Conservation (phyloP, 805 yeast species). For the Saitoella complicata region DNA sequence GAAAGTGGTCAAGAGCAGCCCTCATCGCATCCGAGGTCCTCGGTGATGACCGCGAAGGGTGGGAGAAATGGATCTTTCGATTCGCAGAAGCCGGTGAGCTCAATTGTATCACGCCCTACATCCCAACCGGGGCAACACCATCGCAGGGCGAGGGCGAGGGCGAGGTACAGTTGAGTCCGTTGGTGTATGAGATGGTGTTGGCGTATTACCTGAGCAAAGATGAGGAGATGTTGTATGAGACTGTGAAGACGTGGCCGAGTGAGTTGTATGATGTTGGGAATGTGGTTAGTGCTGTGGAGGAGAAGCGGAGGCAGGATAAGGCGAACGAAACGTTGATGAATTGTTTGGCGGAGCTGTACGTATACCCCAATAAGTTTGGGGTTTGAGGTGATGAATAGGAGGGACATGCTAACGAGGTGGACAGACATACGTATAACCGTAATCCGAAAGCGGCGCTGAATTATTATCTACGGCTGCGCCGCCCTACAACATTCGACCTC, state of each 20-base stretch:
- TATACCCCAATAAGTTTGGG: conserved; percentile 31
- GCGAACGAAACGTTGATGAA: conserved; percentile 9
- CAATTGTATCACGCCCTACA: conserved; percentile 29
- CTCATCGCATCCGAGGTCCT: conserved; percentile 31
- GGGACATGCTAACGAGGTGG: no score
- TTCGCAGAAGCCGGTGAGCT: conserved; percentile 35
- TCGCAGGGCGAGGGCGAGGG: no score
- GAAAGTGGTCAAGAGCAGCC: conserved; percentile 43
- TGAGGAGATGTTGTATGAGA: conserved; percentile 25
- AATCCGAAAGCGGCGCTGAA: conserved; percentile 42
- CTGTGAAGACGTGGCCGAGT: conserved; percentile 42
- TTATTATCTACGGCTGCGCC: conserved; percentile 43
- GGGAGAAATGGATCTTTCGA: conserved; percentile 49
- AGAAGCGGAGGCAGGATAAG: conserved; percentile 22
- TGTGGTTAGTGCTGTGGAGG: conserved; percentile 34
- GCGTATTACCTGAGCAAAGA: conserved; percentile 28
- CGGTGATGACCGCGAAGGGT: conserved; percentile 24
- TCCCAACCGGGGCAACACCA: conserved; percentile 37
- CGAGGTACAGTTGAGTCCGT: conserved; percentile 18
- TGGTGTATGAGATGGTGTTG: conserved; percentile 33
- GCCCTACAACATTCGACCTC: conserved; percentile 38
- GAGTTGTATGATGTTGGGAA: conserved; percentile 32
- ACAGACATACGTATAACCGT: no score
- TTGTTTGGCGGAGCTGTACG: conserved; percentile 28
- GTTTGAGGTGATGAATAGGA: no score